phyloP scores from a whole-genome alignment of 169 alveolate genomes.

The Ichthyophthirius multifiliis region DNA sequence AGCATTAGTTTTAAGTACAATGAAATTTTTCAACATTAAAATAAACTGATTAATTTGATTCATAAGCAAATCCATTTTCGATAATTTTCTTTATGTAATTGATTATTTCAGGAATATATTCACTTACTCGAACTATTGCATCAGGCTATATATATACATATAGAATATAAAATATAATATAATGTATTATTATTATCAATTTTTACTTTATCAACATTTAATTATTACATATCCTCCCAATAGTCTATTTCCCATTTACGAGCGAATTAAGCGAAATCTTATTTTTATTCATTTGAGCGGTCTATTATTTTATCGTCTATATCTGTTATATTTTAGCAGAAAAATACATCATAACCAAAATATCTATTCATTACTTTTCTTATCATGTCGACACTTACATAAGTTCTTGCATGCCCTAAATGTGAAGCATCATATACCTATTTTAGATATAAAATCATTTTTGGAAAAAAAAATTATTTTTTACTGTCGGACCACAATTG shows the following conservation, averaged over 20 bases:
- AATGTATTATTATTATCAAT: not conserved
- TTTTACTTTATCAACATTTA: constrained; percentile 79
- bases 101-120: constrained; percentile 94
- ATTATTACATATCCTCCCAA: constrained; percentile 89
- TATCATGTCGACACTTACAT: constrained; percentile 94
- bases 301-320: constrained; percentile 97
- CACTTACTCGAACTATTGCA: constrained; percentile 95
- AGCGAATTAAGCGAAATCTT: constrained; percentile 83
- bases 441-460: not conserved
- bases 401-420: constrained; percentile 99
- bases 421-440: constrained; percentile 97
- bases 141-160: constrained; percentile 77
- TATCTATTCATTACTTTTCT: constrained; percentile 93
- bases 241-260: constrained; percentile 91
- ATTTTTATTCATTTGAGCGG: constrained; percentile 74
- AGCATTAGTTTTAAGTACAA: constrained; percentile 82
- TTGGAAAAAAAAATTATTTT: not conserved
- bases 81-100: constrained; percentile 88
- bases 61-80: constrained; percentile 95
- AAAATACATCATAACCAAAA: constrained; percentile 93
- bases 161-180: not conserved
- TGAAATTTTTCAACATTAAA: constrained; percentile 92
- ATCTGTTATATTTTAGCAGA: constrained; percentile 98
- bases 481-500: constrained; percentile 85
- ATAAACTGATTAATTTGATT: constrained; percentile 95